Base-by-base conservation (phyloP, 345 rosid species). In the Eucalyptus sp. region DNA sequence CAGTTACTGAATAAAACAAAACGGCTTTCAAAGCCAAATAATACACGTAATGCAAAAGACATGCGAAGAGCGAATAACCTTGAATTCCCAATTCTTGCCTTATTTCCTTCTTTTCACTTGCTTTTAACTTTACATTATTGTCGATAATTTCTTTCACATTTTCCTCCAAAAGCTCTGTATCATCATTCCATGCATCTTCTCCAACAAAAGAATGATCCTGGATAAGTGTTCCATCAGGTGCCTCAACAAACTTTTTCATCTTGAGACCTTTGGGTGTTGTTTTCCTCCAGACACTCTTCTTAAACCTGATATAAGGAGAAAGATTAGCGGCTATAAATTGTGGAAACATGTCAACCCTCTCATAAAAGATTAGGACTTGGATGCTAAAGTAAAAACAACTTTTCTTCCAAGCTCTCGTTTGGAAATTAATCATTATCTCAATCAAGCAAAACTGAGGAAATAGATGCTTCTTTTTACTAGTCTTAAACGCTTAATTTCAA, bases 111-210 rank as follows among this genome's bases (percentile, higher is more conserved):
- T 96, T 96, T 90, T 94, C 95, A 88, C 95, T 95, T 86, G 92
- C 87, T 90, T 91, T 94, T 80, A 97, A 92, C 89, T 90, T 93
- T 54, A 87, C 87, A 91, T 94, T 93, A 71, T 90, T 92, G 86
- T 94, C 95, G 88, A 95, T 95, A 86, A 95, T 91, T 86, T 92
- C 92, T 89, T 94, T 95, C 79, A 95, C 89, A 88, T 91, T 93
- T 80, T 93, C 95, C 81, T 91, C 87, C 37, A 97, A 91, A 81
- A 96, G 88, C 89, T 93, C 92, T 76, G 93, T 92, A 90, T 93
- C 98, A 60, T 96, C 97, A 89, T 94, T 94, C 99, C 99, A 97
- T 85, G 97, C 99, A 94, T 92, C 95, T 94, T 97, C 99, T 90
- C 99, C 99, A 88, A 96, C 97, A 93, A 94, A 97, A 87, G 97